Conservation (phyloP, 2,329 filamentous ascomycete species). For the Thielaviopsis euricoi region DNA sequence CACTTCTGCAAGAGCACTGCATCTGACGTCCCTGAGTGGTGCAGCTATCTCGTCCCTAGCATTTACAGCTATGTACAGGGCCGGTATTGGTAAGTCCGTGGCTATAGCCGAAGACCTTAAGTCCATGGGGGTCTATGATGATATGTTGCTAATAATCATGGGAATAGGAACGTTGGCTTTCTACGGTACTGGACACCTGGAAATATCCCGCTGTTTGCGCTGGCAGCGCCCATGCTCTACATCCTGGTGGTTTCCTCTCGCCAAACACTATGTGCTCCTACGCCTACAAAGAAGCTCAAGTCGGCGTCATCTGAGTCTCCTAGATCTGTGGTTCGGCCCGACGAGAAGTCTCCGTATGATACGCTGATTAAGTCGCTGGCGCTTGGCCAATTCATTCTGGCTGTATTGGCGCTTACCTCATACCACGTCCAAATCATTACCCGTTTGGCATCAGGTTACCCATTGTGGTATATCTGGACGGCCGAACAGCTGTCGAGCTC, state of each 20-base stretch:
- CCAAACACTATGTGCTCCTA: background rate
- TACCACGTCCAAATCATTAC: constrained; percentile 95
- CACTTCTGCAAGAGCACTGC: constrained; percentile 42
- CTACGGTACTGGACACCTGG: constrained; percentile 77
- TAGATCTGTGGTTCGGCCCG: constrained; percentile 1
- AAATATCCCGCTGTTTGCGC: constrained; percentile 74
- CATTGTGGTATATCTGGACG: constrained; percentile 76
- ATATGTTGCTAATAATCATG: background rate
- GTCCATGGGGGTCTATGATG: background rate
- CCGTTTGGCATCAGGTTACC: constrained; percentile 72
- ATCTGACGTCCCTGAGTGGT: constrained; percentile 49
- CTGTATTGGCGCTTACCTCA: constrained; percentile 52
- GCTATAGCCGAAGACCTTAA: constrained; percentile 3
- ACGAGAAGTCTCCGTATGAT: constrained; percentile 7
- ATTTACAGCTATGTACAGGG: constrained; percentile 84
- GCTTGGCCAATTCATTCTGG: constrained; percentile 55
- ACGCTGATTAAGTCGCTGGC: constrained; percentile 41
- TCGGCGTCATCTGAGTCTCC: background rate
- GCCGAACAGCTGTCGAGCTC: constrained; percentile 29
- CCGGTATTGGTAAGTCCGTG: constrained; percentile 61
- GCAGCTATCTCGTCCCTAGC: constrained; percentile 53
- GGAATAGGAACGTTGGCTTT: constrained; percentile 64
- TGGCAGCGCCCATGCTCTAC: constrained; percentile 62
- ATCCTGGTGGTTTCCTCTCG: constrained; percentile 29
- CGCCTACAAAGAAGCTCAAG: background rate